Evolutionary conservation across 495 filamentous ascomycete species (phyloP).

Genomic region (Jackrogersella multiformis): DNA sequence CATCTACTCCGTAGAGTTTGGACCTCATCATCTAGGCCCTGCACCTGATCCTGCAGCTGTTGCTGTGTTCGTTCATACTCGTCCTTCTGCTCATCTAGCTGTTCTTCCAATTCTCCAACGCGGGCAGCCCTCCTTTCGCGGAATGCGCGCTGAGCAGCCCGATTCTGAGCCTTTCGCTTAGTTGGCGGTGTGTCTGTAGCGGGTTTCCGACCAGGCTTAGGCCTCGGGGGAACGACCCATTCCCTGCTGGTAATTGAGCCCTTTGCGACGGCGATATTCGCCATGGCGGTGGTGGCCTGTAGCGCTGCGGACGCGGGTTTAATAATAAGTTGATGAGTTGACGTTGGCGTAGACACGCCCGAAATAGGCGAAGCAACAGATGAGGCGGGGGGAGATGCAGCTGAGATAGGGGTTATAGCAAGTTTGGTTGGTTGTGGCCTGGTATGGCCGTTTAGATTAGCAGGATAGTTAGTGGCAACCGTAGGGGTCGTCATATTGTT

Average conservation of each 20-base stretch:
- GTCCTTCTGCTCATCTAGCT: constrained; percentile 71
- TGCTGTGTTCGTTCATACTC: constrained; percentile 58
- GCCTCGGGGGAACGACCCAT: constrained; percentile 88
- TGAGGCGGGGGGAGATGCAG: constrained; percentile 43
- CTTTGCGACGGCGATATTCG: constrained; percentile 44
- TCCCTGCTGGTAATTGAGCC: constrained; percentile 76
- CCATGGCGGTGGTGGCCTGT: constrained; percentile 34
- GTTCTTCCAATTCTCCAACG: constrained; percentile 86
- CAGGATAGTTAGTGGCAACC: constrained; percentile 11
- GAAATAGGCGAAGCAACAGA: constrained; percentile 40
- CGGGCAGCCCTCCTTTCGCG: constrained; percentile 85
- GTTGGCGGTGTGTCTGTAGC: constrained; percentile 91
- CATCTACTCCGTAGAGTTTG: constrained; percentile 54
- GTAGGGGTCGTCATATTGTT: constrained; percentile 42
- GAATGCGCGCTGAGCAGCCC: constrained; percentile 90
- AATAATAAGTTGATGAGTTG: constrained; percentile 39
- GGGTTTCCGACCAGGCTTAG: constrained; percentile 93
- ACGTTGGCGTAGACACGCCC: constrained; percentile 42
- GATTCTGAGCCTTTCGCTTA: constrained; percentile 91
- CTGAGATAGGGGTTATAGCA: constrained; percentile 42
- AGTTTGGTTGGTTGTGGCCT: constrained; percentile 44
- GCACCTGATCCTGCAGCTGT: constrained; percentile 56
- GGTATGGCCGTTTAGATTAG: constrained; percentile 30
- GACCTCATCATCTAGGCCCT: constrained; percentile 56
- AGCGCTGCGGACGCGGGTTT: constrained; percentile 33